Percentiles rank a stretch among this genome's conserved stretches.
These are phyloP conservation scores for Nakaseomyces uthaithaninus DNA, from an alignment of 1,139 yeast species.

Conservation along the genomic window DNA sequence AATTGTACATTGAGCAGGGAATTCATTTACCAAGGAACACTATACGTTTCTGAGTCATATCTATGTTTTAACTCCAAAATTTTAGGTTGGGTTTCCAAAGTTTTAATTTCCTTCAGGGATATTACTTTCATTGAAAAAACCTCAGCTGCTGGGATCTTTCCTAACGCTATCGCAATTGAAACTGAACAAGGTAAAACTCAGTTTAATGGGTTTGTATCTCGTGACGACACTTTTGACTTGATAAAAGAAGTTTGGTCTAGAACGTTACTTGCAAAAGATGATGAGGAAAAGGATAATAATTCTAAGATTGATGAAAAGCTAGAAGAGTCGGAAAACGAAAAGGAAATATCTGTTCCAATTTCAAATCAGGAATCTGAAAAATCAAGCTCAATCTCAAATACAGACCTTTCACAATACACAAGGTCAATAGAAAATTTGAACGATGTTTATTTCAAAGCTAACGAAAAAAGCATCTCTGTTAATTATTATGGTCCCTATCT, in stretches of 20 bases:
- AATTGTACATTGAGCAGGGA: constrained; percentile 88
- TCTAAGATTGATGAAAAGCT: constrained; percentile 20
- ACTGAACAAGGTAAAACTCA: constrained; percentile 55
- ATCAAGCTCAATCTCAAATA: constrained; percentile 7
- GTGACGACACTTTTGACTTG: constrained; percentile 72
- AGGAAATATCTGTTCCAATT: constrained; percentile 10
- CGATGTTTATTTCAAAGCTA: background rate
- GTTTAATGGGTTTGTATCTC: constrained; percentile 83
- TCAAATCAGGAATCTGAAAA: constrained; percentile 7
- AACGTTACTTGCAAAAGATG: constrained; percentile 11
- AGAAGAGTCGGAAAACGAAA: constrained; percentile 15
- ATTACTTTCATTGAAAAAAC: constrained; percentile 70
- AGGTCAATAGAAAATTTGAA: background rate
- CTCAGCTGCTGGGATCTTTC: constrained; percentile 82
- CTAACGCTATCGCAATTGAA: constrained; percentile 78
- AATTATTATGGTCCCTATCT: constrained; percentile 3
- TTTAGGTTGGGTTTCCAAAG: constrained; percentile 84
- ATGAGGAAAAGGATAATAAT: constrained; percentile 16
- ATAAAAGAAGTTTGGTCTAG: constrained; percentile 52
- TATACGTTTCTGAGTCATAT: constrained; percentile 73
- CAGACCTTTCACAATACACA: constrained; percentile 8
- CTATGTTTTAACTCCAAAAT: constrained; percentile 88
- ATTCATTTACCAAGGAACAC: constrained; percentile 81
- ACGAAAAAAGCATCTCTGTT: background rate
- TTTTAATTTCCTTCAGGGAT: constrained; percentile 65